These are phyloP conservation scores for Sporothrix inflata DNA, from an alignment of 2,329 filamentous ascomycete genomes.

Conservation along the genomic window DNA sequence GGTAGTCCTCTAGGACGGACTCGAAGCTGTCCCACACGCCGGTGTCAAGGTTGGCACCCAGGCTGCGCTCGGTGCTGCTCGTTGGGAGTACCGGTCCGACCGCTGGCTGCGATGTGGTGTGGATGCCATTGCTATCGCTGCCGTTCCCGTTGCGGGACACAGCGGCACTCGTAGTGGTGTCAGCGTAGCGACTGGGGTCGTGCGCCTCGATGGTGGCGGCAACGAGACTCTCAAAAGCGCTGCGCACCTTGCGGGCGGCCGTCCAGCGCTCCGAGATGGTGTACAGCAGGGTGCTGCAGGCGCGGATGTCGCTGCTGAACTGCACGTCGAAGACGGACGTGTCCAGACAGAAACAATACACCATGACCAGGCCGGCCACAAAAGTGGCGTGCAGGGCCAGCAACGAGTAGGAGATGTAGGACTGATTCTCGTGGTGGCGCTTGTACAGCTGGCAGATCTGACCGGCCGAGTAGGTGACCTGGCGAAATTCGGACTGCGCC, in stretches of 20 bases:
- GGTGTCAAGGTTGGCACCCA: neutral
- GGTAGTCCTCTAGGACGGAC: conserved; percentile 22
- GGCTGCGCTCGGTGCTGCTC: neutral
- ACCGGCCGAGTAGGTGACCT: conserved; percentile 22
- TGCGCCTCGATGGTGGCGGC: conserved; percentile 18
- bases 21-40: conserved; percentile 26
- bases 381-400: conserved; percentile 23
- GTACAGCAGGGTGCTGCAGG: conserved; percentile 23
- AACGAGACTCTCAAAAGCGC: conserved; percentile 24
- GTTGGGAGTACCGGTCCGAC: neutral
- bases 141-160: neutral
- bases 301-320: conserved; percentile 24
- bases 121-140: neutral
- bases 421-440: conserved; percentile 26
- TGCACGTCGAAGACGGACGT: conserved; percentile 12
- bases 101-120: neutral
- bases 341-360: conserved; percentile 25
- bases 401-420: conserved; percentile 24
- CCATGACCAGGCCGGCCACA: conserved; percentile 23
- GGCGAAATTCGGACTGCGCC: conserved; percentile 19
- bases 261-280: conserved; percentile 25
- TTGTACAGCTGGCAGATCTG: conserved; percentile 28
- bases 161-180: neutral
- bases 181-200: neutral
- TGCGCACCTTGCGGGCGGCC: conserved; percentile 24